A percentile compares a stretch with the other conserved stretches of the same genome.
Evolutionary conservation across 345 rosid species (phyloP).

Genomic region (Cardamine occulta): DNA sequence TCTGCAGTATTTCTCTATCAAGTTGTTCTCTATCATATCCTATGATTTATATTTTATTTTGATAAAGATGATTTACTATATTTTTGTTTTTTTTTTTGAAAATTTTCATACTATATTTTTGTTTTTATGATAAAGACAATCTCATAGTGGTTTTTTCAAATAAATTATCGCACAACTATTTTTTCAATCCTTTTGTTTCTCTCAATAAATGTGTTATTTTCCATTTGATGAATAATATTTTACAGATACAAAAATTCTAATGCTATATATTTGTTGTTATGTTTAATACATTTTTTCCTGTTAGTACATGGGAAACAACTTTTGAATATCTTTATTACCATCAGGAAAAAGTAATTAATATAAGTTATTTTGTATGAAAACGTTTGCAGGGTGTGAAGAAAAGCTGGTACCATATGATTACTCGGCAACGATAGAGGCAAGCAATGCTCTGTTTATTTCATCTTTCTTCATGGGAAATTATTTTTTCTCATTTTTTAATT

Average conservation of each 20-base stretch:
- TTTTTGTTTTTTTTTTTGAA: background rate
- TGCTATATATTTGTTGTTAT: too few relatives aligned
- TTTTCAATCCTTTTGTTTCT: too few relatives aligned
- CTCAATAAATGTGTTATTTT: too few relatives aligned
- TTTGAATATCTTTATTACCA: background rate
- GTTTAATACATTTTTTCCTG: background rate
- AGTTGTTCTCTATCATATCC: constrained; percentile 29
- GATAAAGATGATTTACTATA: too few relatives aligned
- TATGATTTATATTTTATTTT: background rate
- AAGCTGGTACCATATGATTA: constrained; percentile 33
- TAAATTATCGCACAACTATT: too few relatives aligned
- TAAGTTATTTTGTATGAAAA: constrained; percentile 2
- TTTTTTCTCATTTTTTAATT: background rate
- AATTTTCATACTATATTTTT: too few relatives aligned
- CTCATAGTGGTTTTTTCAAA: too few relatives aligned
- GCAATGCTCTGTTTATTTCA: background rate
- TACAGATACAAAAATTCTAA: too few relatives aligned
- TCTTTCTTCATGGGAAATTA: background rate
- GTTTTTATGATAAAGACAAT: too few relatives aligned
- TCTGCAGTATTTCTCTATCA: constrained; percentile 32
- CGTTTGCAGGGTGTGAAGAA: constrained; percentile 31
- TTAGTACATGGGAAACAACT: background rate
- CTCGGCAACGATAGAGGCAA: constrained; percentile 39
- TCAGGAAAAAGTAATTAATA: background rate
- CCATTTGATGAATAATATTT: too few relatives aligned